Evolutionary conservation across 2,329 filamentous ascomycete species (phyloP).

Genomic region (Claviceps digitariae): DNA sequence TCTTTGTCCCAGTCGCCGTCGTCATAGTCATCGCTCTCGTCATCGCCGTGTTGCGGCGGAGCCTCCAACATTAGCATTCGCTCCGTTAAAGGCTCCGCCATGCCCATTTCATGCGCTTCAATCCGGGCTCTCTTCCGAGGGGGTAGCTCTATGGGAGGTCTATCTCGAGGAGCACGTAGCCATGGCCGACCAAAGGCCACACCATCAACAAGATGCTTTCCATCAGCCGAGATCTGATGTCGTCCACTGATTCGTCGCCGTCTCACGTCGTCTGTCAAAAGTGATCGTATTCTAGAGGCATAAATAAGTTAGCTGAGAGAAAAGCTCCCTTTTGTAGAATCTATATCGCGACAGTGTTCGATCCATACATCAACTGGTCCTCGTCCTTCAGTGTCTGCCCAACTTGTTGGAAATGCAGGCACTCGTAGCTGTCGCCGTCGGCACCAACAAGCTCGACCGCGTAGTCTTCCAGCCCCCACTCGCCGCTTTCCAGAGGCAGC

Average conservation of each 20-base stretch:
- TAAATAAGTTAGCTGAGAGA: background rate
- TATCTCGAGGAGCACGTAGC: constrained; percentile 41
- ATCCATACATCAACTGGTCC: constrained; percentile 62
- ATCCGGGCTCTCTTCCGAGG: constrained; percentile 56
- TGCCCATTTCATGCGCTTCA: constrained; percentile 21
- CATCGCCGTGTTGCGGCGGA: constrained; percentile 18
- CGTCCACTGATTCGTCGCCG: constrained; percentile 62
- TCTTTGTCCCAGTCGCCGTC: constrained; percentile 13
- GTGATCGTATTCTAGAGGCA: constrained; percentile 54
- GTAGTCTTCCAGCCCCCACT: constrained; percentile 88
- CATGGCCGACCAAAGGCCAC: constrained; percentile 68
- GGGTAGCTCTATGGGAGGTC: constrained; percentile 58
- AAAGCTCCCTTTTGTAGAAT: background rate
- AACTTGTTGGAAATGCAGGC: constrained; percentile 70
- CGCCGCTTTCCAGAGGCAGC: constrained; percentile 64
- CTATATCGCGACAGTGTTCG: background rate
- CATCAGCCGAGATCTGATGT: constrained; percentile 65
- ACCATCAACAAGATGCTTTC: constrained; percentile 73
- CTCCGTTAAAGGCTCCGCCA: constrained; percentile 10
- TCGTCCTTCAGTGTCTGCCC: constrained; percentile 61
- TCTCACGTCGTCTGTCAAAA: constrained; percentile 61
- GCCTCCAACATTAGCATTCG: constrained; percentile 20
- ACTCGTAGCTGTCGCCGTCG: constrained; percentile 59
- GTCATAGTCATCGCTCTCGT: constrained; percentile 23
- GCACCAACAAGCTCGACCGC: constrained; percentile 55